Percentiles rank a stretch among this genome's conserved stretches.
Conservation (phyloP, 2,329 filamentous ascomycete species). For the Dryadomyces quercus-mongolicae region DNA sequence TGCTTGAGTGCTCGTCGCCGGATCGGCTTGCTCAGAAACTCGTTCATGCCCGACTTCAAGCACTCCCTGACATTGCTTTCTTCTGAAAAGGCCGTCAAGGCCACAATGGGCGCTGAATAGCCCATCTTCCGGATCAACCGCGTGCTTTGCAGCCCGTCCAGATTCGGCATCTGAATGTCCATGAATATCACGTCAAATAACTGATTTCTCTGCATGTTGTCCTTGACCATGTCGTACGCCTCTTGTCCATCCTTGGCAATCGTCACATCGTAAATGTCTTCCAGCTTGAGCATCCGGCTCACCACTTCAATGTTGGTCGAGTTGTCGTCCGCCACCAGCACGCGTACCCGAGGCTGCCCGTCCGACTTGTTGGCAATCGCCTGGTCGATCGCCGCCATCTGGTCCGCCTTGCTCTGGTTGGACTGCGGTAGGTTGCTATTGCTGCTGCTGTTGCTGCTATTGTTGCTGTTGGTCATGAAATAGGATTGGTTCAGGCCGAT, state of each 20-base stretch:
- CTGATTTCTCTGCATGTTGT: constrained; percentile 60
- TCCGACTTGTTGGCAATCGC: constrained; percentile 47
- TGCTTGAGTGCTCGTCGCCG: constrained; percentile 75
- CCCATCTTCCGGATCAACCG: constrained; percentile 75
- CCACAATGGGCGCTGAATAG: constrained; percentile 79
- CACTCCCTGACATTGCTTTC: constrained; percentile 81
- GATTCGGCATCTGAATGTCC: constrained; percentile 92
- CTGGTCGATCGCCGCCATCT: constrained; percentile 52
- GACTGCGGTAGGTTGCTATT: constrained; percentile 16
- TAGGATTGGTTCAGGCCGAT: constrained; percentile 77
- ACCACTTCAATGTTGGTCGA: constrained; percentile 46
- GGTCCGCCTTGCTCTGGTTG: constrained; percentile 37
- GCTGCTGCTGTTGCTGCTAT: background rate
- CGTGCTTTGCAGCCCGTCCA: constrained; percentile 81
- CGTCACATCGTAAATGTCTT: constrained; percentile 76
- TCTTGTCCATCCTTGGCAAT: constrained; percentile 80
- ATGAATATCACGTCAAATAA: constrained; percentile 87
- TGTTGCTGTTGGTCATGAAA: constrained; percentile 37
- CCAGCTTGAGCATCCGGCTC: constrained; percentile 57
- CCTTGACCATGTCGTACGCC: constrained; percentile 75
- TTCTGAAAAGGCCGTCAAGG: constrained; percentile 80
- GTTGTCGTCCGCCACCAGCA: constrained; percentile 71
- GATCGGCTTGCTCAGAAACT: constrained; percentile 70
- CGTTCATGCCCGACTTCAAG: constrained; percentile 84
- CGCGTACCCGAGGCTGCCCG: constrained; percentile 53